Percentiles rank a stretch among this genome's conserved stretches.
Conservation (phyloP, 108 stramenopile genomes). For the Craspedostauros australis region DNA sequence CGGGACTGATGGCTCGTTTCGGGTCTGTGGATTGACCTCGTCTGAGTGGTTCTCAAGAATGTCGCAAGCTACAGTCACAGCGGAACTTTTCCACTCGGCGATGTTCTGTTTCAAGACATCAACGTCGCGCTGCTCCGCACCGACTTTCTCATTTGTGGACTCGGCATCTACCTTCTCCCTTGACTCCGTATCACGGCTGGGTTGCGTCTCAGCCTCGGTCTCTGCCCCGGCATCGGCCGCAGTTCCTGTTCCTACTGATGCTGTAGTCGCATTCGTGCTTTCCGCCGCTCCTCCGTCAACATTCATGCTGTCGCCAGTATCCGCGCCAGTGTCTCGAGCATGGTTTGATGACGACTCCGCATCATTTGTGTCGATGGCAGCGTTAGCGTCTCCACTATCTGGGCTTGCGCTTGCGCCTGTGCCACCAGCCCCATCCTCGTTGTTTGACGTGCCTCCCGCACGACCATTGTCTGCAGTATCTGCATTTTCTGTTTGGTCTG, state of each 20-base stretch:
- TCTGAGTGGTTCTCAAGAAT: no score
- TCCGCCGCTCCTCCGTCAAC: neutral
- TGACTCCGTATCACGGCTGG: neutral
- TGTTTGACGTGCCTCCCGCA: slow-evolving; percentile 1
- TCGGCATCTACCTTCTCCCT: neutral
- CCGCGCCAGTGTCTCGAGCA: no score
- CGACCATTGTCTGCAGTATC: slow-evolving; percentile 2
- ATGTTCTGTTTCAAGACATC: neutral
- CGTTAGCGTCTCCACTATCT: neutral
- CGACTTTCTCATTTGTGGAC: neutral
- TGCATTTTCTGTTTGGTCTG: neutral
- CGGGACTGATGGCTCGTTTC: neutral
- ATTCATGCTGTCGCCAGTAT: no score
- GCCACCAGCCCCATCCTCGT: no score
- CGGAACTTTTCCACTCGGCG: neutral
- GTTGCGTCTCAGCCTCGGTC: no score
- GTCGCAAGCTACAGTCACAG: neutral
- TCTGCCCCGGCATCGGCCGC: no score
- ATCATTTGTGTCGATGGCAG: no score
- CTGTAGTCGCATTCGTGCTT: neutral
- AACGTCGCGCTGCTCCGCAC: neutral
- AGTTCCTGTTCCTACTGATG: neutral
- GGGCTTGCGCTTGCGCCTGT: neutral
- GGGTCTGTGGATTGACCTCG: no score
- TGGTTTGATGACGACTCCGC: no score